Base-by-base conservation (phyloP, 148 eudicot species). In the Fagopyrum tataricum region DNA sequence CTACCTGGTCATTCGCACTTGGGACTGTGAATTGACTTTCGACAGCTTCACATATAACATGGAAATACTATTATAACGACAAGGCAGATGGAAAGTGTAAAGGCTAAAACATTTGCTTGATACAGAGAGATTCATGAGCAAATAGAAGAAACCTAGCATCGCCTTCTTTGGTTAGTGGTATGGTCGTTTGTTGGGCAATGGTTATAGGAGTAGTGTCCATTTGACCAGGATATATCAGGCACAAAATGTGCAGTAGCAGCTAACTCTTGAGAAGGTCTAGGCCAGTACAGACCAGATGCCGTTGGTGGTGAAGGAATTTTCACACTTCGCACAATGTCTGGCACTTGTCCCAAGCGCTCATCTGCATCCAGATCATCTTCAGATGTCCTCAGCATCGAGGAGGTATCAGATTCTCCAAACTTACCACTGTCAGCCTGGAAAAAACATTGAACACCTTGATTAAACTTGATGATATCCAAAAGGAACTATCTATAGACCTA, bases 281-380 rank as follows among this genome's bases (percentile, higher is more conserved):
- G 90, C 97, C 98, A 93, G 80, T 77, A 74, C 44, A 93, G 75
- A 31, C 96, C 93, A 3, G 96, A 95, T 55, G 90, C 84, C 67
- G 98, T 95, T 17, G 97, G 92, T 9, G 96, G 96, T 46, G 97
- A 91, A 18, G 89, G 88, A 71, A 88, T 74, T 74, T 87, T 81
- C n/a, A 88, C 96, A 7, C 80, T 79, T 90, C 91, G 86, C 44
- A 87, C 76, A 59, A 88, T 81, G 51, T 95, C 98, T 6, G 96
- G 97, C 37, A 95, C 96, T 80, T 83, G 96, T 56, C 93, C 97
- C 80, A 91, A 71, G 49, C 78, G 81, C 47, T 87, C 91, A 31
- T 90, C 92, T 24, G 80, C 80, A 46, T 88, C 92, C 73, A 91
- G 77, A 43, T 91, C 97, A 48, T 88, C 83, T 55, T 91, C 97